Evolutionary conservation across 176 grass and related monocot genomes (phyloP), one percentile per base, ranked within the genome.

Genomic region (Tillandsia leiboldiana): DNA sequence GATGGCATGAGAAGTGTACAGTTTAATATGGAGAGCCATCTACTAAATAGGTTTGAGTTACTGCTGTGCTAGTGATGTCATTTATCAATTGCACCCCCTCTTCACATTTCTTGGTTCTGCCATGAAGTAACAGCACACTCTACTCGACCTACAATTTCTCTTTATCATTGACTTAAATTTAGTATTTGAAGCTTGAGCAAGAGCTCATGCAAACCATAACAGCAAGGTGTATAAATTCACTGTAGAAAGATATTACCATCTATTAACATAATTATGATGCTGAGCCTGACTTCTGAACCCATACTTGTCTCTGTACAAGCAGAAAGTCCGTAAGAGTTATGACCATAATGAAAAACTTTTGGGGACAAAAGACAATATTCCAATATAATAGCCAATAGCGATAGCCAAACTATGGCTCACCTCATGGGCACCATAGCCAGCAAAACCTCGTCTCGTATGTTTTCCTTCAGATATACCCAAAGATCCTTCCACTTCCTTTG

Each of bases 221-320:
- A 13, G 12, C 14, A n/a, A 18, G 33, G 33, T 42, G 33, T 42
- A 42, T 42, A 42, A 8, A 42, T 42, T 42, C 33, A 42, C 4
- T 42, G 33, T 42, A 47, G 64, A 66, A 49, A 62, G 70, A 79
- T 15, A 33, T 54, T 83, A 99, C 89, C 69, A 22, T 81, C 64
- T 51, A 74, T 59, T 63, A n/a, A 47, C 51, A 76, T 80, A 78
- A 64, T 99, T 71, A 99, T 2, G 95, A 86, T 1, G 80, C 90
- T 6, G 84, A 88, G 64, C 95, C 88, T 68, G 95, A 83, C 81
- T 99, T 99, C 79, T 99, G 95, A 90, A 99, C 90, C 95, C 95
- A 99, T 51, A 99, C 87, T 85, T 99, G 95, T 79, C 83, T 86
- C 95, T 99, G 87, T 84, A 80, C 1, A 83, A 20, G 22, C 10